Evolutionary conservation across 2,329 filamentous ascomycete species (phyloP).

Genomic region (Colletotrichum sp.): DNA sequence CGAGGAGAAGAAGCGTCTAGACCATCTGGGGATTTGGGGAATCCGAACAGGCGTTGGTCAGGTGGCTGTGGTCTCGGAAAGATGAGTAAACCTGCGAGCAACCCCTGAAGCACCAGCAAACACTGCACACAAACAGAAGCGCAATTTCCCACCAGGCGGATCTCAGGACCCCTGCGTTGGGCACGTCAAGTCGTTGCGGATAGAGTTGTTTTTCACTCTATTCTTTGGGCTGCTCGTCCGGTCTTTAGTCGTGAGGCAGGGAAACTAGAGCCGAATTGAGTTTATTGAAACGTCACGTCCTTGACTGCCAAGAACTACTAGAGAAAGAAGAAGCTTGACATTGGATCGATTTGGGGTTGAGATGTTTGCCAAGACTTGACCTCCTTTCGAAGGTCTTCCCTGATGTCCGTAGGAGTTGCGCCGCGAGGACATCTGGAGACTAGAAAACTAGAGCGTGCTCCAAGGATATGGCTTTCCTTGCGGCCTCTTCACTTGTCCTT

Average conservation of each 20-base stretch:
- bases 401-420: background rate
- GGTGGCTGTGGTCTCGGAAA: background rate
- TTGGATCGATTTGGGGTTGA: background rate
- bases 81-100: background rate
- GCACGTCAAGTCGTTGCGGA: background rate
- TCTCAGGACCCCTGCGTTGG: background rate
- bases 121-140: background rate
- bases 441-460: background rate
- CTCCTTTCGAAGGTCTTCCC: background rate
- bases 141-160: constrained; percentile 7
- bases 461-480: background rate
- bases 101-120: background rate
- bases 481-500: background rate
- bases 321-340: background rate
- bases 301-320: background rate
- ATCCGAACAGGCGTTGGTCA: background rate
- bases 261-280: background rate
- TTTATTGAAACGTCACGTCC: constrained; percentile 5
- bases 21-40: background rate
- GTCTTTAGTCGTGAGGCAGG: background rate
- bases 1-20: background rate
- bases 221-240: background rate
- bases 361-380: background rate
- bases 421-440: background rate
- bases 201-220: background rate